Evolutionary conservation across 2,329 filamentous ascomycete species (phyloP), one percentile per base, ranked within the genome.

Genomic region (Rhynchosporium agropyri): DNA sequence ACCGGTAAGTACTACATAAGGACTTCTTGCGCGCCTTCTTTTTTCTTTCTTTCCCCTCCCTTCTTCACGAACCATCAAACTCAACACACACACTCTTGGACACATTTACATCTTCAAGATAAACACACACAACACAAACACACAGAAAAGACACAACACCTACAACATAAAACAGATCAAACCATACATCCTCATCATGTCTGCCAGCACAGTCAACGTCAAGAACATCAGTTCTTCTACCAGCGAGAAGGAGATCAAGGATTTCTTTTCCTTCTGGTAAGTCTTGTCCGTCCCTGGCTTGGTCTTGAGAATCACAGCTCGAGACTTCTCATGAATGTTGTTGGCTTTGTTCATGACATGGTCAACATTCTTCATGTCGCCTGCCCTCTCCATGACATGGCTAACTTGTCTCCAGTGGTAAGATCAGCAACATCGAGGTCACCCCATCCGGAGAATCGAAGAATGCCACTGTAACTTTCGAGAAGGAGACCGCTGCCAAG

Each of bases 261-360:
- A 97, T 76, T 99, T 99, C 84, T 99, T 99, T 83, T 95, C 90
- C 82, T 98, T 98, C 79, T 89, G 86, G 91, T 94, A 83, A 76
- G 85, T 73, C 10, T 50, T 53, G 51, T 29, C n/a, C 29, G 8
- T 15, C n/a, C 36, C n/a, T n/a, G 12, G 26, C 3, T 33, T 13
- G 6, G 13, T 40, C 50, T 10, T 36, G 4, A 4, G 8, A 54
- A 10, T 36, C 6, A 5, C 2, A 36, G 33, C 33, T 36, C 33
- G 33, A 1, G 33, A 5, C 5, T 36, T 36, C 5, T 10, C 20
- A 20, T 20, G 6, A 36, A 1, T 36, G 9, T 2, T 36, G 33
- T 36, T 10, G 5, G 33, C 6, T 36, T 20, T n/a, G 20, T 33
- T 42, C 2, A n/a, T 26, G 26, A 12, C 7, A 50, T 56, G 46